Conservation (phyloP, 371 early-diverging fungal species). For the Mucor mucedo region DNA sequence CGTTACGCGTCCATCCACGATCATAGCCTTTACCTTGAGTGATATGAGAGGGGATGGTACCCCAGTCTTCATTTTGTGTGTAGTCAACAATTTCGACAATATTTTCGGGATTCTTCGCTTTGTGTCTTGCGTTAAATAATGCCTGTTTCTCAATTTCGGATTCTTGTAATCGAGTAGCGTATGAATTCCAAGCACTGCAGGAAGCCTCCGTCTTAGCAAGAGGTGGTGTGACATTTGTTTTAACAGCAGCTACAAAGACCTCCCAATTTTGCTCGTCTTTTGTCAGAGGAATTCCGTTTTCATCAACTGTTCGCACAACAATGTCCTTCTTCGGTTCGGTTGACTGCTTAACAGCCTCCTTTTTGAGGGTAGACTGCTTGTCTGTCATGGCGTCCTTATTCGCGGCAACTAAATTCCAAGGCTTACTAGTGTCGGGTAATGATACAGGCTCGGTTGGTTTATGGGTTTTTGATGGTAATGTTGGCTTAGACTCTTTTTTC, state of each 20-base stretch:
- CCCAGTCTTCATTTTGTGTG: constrained; percentile 17
- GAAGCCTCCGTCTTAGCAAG: neutral
- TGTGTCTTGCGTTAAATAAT: neutral
- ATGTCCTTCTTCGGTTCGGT: constrained; percentile 1
- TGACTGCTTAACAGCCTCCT: neutral
- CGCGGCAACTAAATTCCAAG: constrained; percentile 28
- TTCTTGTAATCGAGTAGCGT: constrained; percentile 21
- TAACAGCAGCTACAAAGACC: constrained; percentile 16
- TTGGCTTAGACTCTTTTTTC: neutral
- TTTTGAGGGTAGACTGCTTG: neutral
- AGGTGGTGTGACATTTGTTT: neutral
- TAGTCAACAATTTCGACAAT: constrained; percentile 8
- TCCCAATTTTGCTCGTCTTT: constrained; percentile 34
- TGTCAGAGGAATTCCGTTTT: constrained; percentile 1
- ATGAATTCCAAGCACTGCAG: constrained; percentile 27
- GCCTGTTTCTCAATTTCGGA: neutral
- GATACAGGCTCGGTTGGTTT: neutral
- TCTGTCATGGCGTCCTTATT: constrained; percentile 3
- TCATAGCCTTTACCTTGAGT: constrained; percentile 1
- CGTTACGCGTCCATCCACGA: constrained; percentile 21
- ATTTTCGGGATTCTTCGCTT: neutral
- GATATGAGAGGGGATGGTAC: neutral
- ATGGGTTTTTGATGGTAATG: neutral
- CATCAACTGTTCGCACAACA: neutral
- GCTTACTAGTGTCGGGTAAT: constrained; percentile 18